Percentiles rank a stretch among this genome's conserved stretches.
Conservation (phyloP, 805 yeast species). For the Candida sphagnicola region DNA sequence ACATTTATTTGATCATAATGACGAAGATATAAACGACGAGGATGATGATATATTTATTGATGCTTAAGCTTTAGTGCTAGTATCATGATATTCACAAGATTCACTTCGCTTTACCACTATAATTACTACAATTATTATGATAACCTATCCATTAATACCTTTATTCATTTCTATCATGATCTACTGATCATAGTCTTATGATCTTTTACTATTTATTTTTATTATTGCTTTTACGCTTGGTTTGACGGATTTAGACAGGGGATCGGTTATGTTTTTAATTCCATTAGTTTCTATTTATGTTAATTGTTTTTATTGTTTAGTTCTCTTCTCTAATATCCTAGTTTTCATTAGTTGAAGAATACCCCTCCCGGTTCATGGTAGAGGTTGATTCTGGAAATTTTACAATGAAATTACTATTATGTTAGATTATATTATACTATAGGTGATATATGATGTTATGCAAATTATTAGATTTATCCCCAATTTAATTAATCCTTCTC, state of each 20-base stretch:
- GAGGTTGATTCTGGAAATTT: too few species aligned
- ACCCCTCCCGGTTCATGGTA: too few species aligned
- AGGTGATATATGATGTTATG: background rate
- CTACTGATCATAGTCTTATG: background rate
- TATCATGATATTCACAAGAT: background rate
- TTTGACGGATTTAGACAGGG: background rate
- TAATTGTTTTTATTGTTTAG: background rate
- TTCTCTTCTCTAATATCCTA: background rate
- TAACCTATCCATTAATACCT: background rate
- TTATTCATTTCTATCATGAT: background rate
- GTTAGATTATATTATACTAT: too few species aligned
- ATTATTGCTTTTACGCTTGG: background rate
- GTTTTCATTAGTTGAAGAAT: too few species aligned
- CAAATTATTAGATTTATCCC: background rate
- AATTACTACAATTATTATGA: background rate
- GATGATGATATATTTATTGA: constrained; percentile 19
- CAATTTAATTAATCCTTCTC: constrained; percentile 3
- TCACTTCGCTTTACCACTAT: too few species aligned
- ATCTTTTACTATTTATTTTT: background rate
- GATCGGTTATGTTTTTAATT: background rate
- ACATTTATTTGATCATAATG: background rate
- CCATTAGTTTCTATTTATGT: background rate
- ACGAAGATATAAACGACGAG: constrained; percentile 10
- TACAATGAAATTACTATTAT: too few species aligned
- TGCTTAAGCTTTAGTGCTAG: constrained; percentile 7